These are phyloP conservation scores for Corynascus novoguineensis DNA, from an alignment of 495 filamentous ascomycete genomes.

Conservation along the genomic window DNA sequence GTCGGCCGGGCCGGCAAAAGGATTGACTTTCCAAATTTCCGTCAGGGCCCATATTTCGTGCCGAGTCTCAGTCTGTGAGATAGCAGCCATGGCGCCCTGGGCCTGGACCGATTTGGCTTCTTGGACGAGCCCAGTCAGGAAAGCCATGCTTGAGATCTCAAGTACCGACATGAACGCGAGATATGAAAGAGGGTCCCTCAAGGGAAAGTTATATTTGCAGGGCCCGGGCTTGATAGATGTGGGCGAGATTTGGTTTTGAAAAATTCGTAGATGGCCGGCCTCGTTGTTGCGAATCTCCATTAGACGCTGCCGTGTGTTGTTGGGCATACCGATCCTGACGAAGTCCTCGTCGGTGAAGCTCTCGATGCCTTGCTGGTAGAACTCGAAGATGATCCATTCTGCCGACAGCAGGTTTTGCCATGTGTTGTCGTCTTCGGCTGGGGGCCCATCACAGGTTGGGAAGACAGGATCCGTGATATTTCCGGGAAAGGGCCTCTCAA, in stretches of 20 bases:
- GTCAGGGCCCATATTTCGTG: conserved; percentile 49
- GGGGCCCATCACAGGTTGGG: conserved; percentile 35
- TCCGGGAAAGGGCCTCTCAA: conserved; percentile 40
- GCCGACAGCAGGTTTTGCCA: conserved; percentile 52
- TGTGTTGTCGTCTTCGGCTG: conserved; percentile 41
- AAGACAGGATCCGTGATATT: conserved; percentile 40
- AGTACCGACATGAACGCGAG: conserved; percentile 44
- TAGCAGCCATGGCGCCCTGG: conserved; percentile 44
- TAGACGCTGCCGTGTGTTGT: conserved; percentile 45
- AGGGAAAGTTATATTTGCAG: conserved; percentile 45
- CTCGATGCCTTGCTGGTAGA: conserved; percentile 50
- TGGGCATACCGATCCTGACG: conserved; percentile 37
- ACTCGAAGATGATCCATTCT: conserved; percentile 51
- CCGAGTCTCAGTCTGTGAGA: conserved; percentile 45
- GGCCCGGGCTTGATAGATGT: conserved; percentile 49
- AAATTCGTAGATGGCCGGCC: conserved; percentile 52
- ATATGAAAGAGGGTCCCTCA: conserved; percentile 36
- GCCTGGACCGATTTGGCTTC: conserved; percentile 34
- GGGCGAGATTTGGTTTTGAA: conserved; percentile 48
- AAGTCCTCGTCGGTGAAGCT: conserved; percentile 41
- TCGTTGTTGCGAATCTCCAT: conserved; percentile 53
- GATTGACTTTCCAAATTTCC: conserved; percentile 45
- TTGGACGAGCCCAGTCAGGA: conserved; percentile 47
- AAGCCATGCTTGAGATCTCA: conserved; percentile 51
- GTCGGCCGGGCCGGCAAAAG: conserved; percentile 47